A percentile compares a stretch with the other conserved stretches of the same genome.
phyloP scores from a whole-genome alignment of 352 stramenopile genomes.

The Thalassiosira gravida region DNA sequence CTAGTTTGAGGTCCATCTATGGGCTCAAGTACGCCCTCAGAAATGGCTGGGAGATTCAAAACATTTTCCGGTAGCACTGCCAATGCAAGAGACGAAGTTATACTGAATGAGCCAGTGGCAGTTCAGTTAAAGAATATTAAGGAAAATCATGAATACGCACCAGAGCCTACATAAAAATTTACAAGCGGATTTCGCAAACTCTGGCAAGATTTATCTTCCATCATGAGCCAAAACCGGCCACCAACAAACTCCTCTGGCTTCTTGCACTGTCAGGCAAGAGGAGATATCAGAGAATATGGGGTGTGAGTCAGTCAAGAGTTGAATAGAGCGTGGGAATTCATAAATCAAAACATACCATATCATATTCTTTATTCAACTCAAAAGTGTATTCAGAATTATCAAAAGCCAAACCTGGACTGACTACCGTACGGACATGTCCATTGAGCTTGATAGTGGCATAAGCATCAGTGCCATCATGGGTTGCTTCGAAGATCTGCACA shows the following conservation, averaged over 20 bases:
- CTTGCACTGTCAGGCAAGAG: neutral
- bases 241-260: constrained; percentile 25
- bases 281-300: neutral
- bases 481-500: constrained; percentile 33
- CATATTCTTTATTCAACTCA: constrained; percentile 60
- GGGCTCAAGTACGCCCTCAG: constrained; percentile 24
- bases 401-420: constrained; percentile 4
- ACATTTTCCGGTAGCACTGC: constrained; percentile 38
- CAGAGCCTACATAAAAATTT: constrained; percentile 41
- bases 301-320: neutral
- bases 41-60: constrained; percentile 47
- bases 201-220: constrained; percentile 32
- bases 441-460: constrained; percentile 62
- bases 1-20: constrained; percentile 41
- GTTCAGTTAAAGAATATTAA: too few relatives aligned
- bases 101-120: too few relatives aligned
- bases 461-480: constrained; percentile 27
- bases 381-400: constrained; percentile 36
- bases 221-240: constrained; percentile 37
- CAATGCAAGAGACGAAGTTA: too few relatives aligned
- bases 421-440: constrained; percentile 49
- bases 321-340: neutral
- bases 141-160: too few relatives aligned
- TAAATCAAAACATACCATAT: constrained; percentile 53
- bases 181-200: constrained; percentile 43